A percentile compares a stretch with the other conserved stretches of the same genome.
Evolutionary conservation across 192 early-diverging fungal species (phyloP).

Genomic region (Podila clonocystis): DNA sequence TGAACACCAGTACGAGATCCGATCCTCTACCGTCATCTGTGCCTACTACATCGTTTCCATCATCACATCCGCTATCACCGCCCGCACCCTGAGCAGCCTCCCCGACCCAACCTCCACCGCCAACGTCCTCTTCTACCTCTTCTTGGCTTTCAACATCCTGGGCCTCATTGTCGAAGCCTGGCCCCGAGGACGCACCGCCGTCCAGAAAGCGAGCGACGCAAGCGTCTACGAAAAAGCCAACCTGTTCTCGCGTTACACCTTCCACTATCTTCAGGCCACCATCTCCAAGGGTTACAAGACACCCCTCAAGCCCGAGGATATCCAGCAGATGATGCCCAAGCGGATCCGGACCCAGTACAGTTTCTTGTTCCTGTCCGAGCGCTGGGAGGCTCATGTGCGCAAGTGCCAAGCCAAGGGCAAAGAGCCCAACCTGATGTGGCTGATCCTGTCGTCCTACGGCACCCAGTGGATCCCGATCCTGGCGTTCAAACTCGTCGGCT

Average conservation of each 20-base stretch:
- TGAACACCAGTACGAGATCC: constrained; percentile 3
- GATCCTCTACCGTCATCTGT: neutral
- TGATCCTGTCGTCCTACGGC: constrained; percentile 1
- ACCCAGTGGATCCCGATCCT: neutral
- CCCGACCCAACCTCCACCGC: neutral
- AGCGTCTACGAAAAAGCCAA: constrained; percentile 33
- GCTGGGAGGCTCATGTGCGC: constrained; percentile 18
- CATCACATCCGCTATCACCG: neutral
- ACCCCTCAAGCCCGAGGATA: constrained; percentile 12
- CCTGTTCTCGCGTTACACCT: constrained; percentile 25
- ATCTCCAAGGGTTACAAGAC: constrained; percentile 28
- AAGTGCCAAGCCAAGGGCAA: constrained; percentile 12
- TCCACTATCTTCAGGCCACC: constrained; percentile 18
- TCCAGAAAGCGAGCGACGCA: constrained; percentile 6
- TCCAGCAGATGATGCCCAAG: constrained; percentile 20
- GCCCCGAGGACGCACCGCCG: constrained; percentile 16
- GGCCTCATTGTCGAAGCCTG: constrained; percentile 20
- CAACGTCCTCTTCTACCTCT: constrained; percentile 9
- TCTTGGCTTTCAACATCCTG: neutral
- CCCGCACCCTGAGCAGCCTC: neutral
- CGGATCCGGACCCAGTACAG: constrained; percentile 4
- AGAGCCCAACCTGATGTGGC: constrained; percentile 6
- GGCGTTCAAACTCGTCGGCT: neutral
- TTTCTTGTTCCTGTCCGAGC: neutral
- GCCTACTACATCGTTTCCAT: constrained; percentile 1